These are phyloP conservation scores for Colletotrichum cuscutae DNA, from an alignment of 2,329 filamentous ascomycete genomes.

Conservation along the genomic window DNA sequence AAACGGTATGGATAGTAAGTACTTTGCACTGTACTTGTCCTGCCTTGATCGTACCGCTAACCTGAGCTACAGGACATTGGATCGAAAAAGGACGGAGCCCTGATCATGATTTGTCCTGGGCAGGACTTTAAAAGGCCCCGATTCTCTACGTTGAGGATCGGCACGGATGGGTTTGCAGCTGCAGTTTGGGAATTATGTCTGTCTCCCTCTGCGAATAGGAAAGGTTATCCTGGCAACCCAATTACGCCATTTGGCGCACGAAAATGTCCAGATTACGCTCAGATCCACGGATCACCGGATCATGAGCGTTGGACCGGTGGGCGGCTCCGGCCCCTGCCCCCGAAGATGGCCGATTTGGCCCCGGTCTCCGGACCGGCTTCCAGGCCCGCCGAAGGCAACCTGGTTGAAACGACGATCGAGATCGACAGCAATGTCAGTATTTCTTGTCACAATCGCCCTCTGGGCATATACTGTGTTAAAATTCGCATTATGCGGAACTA, in stretches of 20 bases:
- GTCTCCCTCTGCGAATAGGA: neutral
- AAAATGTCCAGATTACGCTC: slow-evolving; percentile 5
- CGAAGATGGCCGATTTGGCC: neutral
- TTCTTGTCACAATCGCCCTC: neutral
- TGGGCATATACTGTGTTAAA: too few species aligned
- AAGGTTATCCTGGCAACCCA: neutral
- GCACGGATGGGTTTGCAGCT: slow-evolving; percentile 5
- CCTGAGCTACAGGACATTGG: neutral
- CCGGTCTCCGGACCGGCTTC: neutral
- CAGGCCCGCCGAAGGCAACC: neutral
- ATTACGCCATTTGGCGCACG: slow-evolving; percentile 11
- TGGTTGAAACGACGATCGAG: neutral
- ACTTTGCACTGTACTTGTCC: too few species aligned
- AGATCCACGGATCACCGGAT: neutral
- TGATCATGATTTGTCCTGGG: slow-evolving; percentile 43
- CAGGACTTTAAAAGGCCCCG: slow-evolving; percentile 49
- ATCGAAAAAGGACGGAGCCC: neutral
- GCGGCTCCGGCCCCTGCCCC: slow-evolving; percentile 1
- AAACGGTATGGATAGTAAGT: slow-evolving; percentile 12
- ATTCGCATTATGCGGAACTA: neutral
- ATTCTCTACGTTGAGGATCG: slow-evolving; percentile 9
- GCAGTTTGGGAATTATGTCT: neutral
- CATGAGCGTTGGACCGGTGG: slow-evolving; percentile 12
- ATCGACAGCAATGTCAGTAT: neutral
- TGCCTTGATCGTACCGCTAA: neutral